These are phyloP conservation scores for Aspergillus cejpii DNA, from an alignment of 2,329 filamentous ascomycete genomes.

Conservation along the genomic window DNA sequence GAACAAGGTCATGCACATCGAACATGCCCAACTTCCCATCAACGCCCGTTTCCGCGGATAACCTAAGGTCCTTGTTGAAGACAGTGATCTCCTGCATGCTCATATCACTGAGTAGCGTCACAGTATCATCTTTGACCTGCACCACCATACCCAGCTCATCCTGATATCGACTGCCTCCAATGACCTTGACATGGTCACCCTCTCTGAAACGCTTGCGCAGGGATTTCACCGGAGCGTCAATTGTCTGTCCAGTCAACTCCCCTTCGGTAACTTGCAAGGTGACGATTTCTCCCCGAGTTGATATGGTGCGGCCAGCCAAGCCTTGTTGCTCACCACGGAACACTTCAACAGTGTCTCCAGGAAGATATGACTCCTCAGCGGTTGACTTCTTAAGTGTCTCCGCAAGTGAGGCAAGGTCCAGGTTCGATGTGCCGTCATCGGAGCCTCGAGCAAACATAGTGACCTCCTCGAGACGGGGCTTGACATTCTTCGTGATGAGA, in stretches of 20 bases:
- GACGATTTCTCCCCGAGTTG: conserved; percentile 86
- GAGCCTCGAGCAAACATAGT: conserved; percentile 84
- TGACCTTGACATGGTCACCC: conserved; percentile 97
- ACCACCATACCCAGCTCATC: conserved; percentile 98
- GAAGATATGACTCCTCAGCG: conserved; percentile 74
- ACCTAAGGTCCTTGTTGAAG: conserved; percentile 92
- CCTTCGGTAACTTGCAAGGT: conserved; percentile 80
- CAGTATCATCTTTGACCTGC: conserved; percentile 82
- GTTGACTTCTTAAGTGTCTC: conserved; percentile 82
- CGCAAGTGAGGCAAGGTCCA: conserved; percentile 85
- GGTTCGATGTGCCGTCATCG: conserved; percentile 86
- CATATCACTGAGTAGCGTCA: conserved; percentile 88
- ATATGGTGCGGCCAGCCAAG: conserved; percentile 75
- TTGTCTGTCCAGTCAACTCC: conserved; percentile 70
- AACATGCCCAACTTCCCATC: conserved; percentile 78
- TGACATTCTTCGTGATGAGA: conserved; percentile 80
- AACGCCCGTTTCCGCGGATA: conserved; percentile 85
- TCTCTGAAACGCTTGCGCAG: conserved; percentile 86
- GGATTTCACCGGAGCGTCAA: conserved; percentile 87
- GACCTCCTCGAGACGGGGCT: conserved; percentile 88
- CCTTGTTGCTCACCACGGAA: conserved; percentile 93
- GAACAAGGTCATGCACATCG: conserved; percentile 86
- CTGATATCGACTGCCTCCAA: conserved; percentile 86
- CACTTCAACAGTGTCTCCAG: conserved; percentile 93
- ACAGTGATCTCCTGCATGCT: conserved; percentile 91